Evolutionary conservation across 495 filamentous ascomycete species (phyloP).

Genomic region (Penicillium diatomitis): DNA sequence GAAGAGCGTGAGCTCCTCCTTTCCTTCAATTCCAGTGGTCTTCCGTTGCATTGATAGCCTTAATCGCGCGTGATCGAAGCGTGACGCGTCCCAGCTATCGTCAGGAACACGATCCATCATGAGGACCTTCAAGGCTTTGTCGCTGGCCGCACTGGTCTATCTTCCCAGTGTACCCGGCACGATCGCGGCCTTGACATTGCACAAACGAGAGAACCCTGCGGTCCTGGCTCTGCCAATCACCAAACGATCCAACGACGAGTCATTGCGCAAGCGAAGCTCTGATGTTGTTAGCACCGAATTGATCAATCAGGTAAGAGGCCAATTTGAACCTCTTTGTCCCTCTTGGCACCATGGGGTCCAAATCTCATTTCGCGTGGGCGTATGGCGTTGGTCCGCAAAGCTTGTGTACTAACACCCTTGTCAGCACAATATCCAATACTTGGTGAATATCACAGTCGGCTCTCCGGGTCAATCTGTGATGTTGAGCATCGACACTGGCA

Average conservation of each 20-base stretch:
- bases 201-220: conserved; percentile 24
- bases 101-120: too few species aligned
- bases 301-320: conserved; percentile 8
- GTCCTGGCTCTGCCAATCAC: conserved; percentile 41
- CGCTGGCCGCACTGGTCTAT: conserved; percentile 6
- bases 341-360: not conserved
- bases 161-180: conserved; percentile 2
- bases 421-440: conserved; percentile 52
- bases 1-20: too few species aligned
- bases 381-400: not conserved
- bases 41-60: too few species aligned
- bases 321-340: not conserved
- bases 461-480: conserved; percentile 51
- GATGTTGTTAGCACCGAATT: conserved; percentile 14
- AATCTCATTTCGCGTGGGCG: not conserved
- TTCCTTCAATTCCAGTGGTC: too few species aligned
- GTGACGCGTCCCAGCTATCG: too few species aligned
- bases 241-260: conserved; percentile 10
- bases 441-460: conserved; percentile 58
- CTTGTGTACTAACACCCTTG: conserved; percentile 1
- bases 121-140: not conserved
- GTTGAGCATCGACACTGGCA: conserved; percentile 65
- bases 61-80: too few species aligned
- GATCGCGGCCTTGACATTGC: conserved; percentile 14
- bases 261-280: conserved; percentile 29